phyloP scores from a whole-genome alignment of 768 basidiomycete genomes.

The Termitomyces sp. region DNA sequence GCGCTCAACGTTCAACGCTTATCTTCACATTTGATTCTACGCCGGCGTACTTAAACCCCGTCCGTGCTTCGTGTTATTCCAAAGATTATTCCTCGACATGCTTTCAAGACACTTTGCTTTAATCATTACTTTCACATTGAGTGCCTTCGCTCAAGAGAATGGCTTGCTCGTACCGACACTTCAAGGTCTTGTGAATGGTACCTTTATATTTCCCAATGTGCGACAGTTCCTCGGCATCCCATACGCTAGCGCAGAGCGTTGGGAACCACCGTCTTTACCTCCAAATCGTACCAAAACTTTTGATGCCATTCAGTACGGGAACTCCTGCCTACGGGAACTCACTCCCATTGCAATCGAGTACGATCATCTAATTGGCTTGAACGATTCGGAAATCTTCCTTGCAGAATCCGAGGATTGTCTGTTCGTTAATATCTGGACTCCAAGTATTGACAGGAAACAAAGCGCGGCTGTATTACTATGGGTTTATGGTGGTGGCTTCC shows the following conservation, averaged over 20 bases:
- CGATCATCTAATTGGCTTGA: conserved; percentile 17
- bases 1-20: too few species aligned
- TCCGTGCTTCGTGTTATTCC: not conserved
- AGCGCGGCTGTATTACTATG: conserved; percentile 9
- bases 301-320: conserved; percentile 22
- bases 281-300: conserved; percentile 15
- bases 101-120: not conserved
- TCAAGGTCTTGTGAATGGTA: conserved; percentile 26
- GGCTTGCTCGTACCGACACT: conserved; percentile 22
- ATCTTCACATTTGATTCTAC: too few species aligned
- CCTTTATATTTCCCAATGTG: conserved; percentile 18
- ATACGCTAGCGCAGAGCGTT: conserved; percentile 25
- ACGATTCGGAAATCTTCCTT: conserved; percentile 16
- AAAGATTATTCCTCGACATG: not conserved
- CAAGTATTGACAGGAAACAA: conserved; percentile 23
- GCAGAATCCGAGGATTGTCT: conserved; percentile 29
- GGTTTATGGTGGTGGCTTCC: conserved; percentile 35
- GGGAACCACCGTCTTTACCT: conserved; percentile 23
- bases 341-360: conserved; percentile 17
- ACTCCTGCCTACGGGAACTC: conserved; percentile 24
- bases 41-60: too few species aligned
- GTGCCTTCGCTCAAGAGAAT: not conserved
- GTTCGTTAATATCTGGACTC: conserved; percentile 33
- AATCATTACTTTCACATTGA: not conserved
- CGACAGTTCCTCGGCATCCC: conserved; percentile 31